Evolutionary conservation across 257 asterid species (phyloP), one percentile per base, ranked within the genome.

Genomic region (Nicotiana tomentosiformis): DNA sequence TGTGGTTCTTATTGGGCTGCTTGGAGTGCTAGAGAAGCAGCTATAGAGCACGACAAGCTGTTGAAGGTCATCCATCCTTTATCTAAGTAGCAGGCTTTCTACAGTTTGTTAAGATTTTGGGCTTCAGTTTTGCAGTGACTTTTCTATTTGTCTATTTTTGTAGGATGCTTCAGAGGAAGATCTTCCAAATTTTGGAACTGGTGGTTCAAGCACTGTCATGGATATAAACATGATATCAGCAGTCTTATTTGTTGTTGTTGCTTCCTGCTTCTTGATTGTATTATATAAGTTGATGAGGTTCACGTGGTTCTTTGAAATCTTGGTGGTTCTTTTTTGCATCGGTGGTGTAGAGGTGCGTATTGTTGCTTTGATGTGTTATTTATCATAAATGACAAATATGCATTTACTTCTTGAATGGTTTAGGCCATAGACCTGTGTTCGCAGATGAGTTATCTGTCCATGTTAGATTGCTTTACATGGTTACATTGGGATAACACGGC

Each of bases 1-100:
- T 93, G 98, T 83, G 94, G 97, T 58, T 95, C 98, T 72, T 95
- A 92, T 67, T 95, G 98, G 99, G 93, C 97, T 82, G 99, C 97
- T 53, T 91, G 97, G 97, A 92, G 93, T 86, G 94, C 92, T 83
- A 86, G 92, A 89, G 98, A 92, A 90, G 92, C 91, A 66, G 93
- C 93, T 61, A 88, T 90, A 12, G 98, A 92, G 81, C 94, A 92
- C 72, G 98, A 95, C 86, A 91, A 91, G 90, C 83, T 91, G 55
- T 88, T 93, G 62, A 93, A 93, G 97, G 99, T 93, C 51, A 8
- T 83, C 12, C 49, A n/a, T 69, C 78, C 80, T 43, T 29, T 17
- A n/a, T 30, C 15, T 61, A 49, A 72, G 55, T 49, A 81, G 84
- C n/a, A 4, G n/a, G 53, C 46, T 51, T 76, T 43, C 80, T 76